phyloP scores from a whole-genome alignment of 495 filamentous ascomycete genomes.

The Penicillium malachiteum region DNA sequence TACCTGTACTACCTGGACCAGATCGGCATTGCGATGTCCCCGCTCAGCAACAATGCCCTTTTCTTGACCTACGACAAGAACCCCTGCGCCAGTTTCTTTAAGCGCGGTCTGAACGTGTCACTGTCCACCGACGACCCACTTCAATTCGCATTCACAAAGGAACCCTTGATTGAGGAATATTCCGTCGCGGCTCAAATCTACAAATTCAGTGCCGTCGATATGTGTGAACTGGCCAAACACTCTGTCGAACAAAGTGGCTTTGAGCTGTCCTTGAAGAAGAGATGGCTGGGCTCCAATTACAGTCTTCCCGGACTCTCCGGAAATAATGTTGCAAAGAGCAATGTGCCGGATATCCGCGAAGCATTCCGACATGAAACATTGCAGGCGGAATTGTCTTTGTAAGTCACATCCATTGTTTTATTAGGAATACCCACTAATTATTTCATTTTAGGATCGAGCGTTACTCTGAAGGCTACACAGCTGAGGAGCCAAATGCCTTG shows the following conservation, averaged over 20 bases:
- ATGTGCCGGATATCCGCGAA: conserved; percentile 89
- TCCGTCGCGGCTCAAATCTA: conserved; percentile 98
- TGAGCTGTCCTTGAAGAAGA: conserved; percentile 80
- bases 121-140: conserved; percentile 95
- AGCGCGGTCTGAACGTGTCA: conserved; percentile 90
- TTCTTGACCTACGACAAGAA: conserved; percentile 98
- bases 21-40: conserved; percentile 98
- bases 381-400: conserved; percentile 80
- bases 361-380: conserved; percentile 84
- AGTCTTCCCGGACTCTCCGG: conserved; percentile 71
- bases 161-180: conserved; percentile 97
- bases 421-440: neutral
- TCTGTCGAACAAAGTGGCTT: conserved; percentile 94
- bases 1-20: conserved; percentile 98
- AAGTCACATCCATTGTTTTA: conserved; percentile 26
- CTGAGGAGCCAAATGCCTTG: conserved; percentile 16
- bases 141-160: conserved; percentile 98
- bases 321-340: conserved; percentile 91
- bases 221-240: conserved; percentile 97
- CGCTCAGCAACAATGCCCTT: conserved; percentile 93
- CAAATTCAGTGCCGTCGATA: conserved; percentile 94
- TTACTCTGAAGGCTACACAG: conserved; percentile 20
- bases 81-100: conserved; percentile 92
- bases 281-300: conserved; percentile 82
- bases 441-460: conserved; percentile 26